Evolutionary conservation across 2,329 filamentous ascomycete species (phyloP).

Genomic region (Apiospora marii): DNA sequence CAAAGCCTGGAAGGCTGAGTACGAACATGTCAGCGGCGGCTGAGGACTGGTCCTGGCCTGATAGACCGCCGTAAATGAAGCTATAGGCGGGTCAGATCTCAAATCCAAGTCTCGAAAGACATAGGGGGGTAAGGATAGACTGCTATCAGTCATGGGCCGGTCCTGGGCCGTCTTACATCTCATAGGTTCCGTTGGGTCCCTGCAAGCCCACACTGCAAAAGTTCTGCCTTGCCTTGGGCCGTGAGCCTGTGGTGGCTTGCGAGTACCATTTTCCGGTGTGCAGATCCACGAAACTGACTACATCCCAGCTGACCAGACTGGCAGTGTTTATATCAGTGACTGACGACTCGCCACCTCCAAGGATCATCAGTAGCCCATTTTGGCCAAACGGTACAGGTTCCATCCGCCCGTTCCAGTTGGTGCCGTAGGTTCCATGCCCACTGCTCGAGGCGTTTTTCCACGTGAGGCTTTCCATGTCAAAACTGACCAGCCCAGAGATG

Average conservation of each 20-base stretch:
- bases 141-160: too few relatives aligned
- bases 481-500: conserved; percentile 24
- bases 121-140: too few relatives aligned
- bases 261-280: conserved; percentile 20
- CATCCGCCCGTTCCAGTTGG: background rate
- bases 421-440: background rate
- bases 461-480: background rate
- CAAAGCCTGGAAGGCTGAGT: conserved; percentile 24
- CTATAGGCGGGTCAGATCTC: background rate
- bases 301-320: background rate
- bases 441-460: conserved; percentile 24
- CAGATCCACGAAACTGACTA: background rate
- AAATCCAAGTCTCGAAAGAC: too few relatives aligned
- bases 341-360: background rate
- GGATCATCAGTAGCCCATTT: conserved; percentile 12
- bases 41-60: background rate
- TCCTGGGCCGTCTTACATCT: too few relatives aligned
- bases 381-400: background rate
- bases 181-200: conserved; percentile 19
- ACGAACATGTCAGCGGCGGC: conserved; percentile 22
- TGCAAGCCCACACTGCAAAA: conserved; percentile 22
- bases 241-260: conserved; percentile 14
- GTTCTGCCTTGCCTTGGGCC: background rate
- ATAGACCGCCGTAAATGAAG: conserved; percentile 26
- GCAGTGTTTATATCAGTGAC: too few relatives aligned